These are phyloP conservation scores for Calonectria pseudoturangicola DNA, from an alignment of 2,329 filamentous ascomycete species.

Conservation along the genomic window DNA sequence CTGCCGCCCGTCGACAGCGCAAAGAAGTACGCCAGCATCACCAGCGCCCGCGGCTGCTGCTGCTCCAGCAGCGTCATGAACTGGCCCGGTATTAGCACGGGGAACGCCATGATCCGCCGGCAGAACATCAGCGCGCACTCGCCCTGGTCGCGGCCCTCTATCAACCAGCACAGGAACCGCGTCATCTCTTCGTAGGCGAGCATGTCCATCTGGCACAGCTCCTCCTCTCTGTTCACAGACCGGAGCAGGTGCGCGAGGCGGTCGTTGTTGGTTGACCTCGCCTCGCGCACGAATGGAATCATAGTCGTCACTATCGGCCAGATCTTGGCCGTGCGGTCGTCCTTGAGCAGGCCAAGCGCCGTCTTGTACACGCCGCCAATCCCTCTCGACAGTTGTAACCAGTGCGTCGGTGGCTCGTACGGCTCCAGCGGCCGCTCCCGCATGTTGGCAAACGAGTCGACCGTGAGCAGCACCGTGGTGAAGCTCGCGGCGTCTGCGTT, in stretches of 20 bases:
- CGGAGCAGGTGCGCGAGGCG: slow-evolving; percentile 44
- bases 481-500: slow-evolving; percentile 50
- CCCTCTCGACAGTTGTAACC: slow-evolving; percentile 51
- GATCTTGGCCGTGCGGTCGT: slow-evolving; percentile 41
- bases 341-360: slow-evolving; percentile 37
- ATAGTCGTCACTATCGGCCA: slow-evolving; percentile 40
- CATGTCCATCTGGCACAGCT: slow-evolving; percentile 34
- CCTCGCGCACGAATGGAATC: slow-evolving; percentile 30
- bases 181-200: slow-evolving; percentile 44
- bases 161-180: slow-evolving; percentile 45
- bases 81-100: slow-evolving; percentile 45
- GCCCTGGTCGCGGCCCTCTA: slow-evolving; percentile 35
- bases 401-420: slow-evolving; percentile 51
- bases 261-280: slow-evolving; percentile 17
- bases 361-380: slow-evolving; percentile 47
- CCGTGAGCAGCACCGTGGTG: slow-evolving; percentile 48
- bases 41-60: slow-evolving; percentile 46
- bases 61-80: slow-evolving; percentile 45
- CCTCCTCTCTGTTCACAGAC: slow-evolving; percentile 29
- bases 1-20: slow-evolving; percentile 41
- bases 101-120: slow-evolving; percentile 47
- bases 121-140: slow-evolving; percentile 42
- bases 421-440: slow-evolving; percentile 44
- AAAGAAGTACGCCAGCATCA: slow-evolving; percentile 53
- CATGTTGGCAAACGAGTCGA: slow-evolving; percentile 49